Evolutionary conservation across 2,329 filamentous ascomycete species (phyloP), one percentile per base, ranked within the genome.

Genomic region (Elsinoe fawcettii): DNA sequence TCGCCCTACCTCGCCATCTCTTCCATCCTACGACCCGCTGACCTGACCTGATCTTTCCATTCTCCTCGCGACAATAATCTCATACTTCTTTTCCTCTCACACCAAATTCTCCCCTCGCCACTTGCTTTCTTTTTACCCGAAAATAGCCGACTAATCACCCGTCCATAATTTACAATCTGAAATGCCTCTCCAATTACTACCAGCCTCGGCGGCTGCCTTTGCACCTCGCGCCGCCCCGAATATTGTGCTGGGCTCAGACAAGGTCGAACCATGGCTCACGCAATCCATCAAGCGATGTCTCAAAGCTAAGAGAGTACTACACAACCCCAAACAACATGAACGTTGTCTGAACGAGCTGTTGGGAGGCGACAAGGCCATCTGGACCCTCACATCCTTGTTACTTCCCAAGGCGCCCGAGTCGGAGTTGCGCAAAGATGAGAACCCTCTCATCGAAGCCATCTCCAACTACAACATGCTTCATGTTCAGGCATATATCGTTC

Each of bases 221-320:
- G 92, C 92, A 66, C 92, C 92, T 66, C 84, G 93, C 68, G 90
- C 90, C 51, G 90, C 89, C 23, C 92, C 95, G 73, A 97, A 95
- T 71, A 89, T 99, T 65, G 93, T 99, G 60, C 80, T 99, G 67
- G 88, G 86, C 69, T 39, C 49, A 53, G 87, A 86, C 71, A 95
- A 93, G 77, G 84, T 95, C 68, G 91, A 96, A 76, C 88, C 90
- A 60, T 99, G 93, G 93, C 81, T 97, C 74, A 99, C 93, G 34
- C 88, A 91, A 70, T 96, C 91, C 9, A 80, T 99, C 67, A 97
- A 97, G 81, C 86, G 93, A 72, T 90, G 96, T 77, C 97, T 96
- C 80, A 84, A 88, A 65, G 85, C 96, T 67, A 99, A 97, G 82
- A 88, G 93, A 66, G 92, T 93, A 60, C 82, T 97, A 74, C 99